phyloP scores from a whole-genome alignment of 306 rosid genomes.

The Elaeagnus macrophylla region DNA sequence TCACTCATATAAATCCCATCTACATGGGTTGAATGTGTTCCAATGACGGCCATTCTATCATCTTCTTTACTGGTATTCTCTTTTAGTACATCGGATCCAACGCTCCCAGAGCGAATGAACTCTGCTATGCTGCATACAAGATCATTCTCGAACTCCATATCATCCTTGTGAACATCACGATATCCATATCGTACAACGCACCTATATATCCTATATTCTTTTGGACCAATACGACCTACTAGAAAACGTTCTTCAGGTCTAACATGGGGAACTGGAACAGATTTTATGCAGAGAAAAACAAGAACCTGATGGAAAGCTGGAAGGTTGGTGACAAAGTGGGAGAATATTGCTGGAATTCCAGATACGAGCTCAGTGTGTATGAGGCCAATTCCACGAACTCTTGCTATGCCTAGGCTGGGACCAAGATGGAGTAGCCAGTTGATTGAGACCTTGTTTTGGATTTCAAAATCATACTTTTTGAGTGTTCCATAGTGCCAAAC shows the following conservation, averaged over 20 bases:
- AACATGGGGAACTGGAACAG: slow-evolving; percentile 75
- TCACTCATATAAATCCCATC: slow-evolving; percentile 36
- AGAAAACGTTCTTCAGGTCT: slow-evolving; percentile 72
- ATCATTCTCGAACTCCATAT: slow-evolving; percentile 72
- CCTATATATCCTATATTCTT: slow-evolving; percentile 55
- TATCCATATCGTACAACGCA: slow-evolving; percentile 90
- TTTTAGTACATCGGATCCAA: slow-evolving; percentile 3
- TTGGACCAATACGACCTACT: slow-evolving; percentile 70
- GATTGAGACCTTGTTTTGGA: slow-evolving; percentile 83
- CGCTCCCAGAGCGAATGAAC: slow-evolving; percentile 48
- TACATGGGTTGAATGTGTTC: slow-evolving; percentile 48
- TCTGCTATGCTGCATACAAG: slow-evolving; percentile 81
- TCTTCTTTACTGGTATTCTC: slow-evolving; percentile 31
- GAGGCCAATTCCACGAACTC: slow-evolving; percentile 83
- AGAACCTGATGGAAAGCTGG: slow-evolving; percentile 94
- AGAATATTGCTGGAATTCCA: slow-evolving; percentile 85
- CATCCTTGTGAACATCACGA: slow-evolving; percentile 74
- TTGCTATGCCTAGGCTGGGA: slow-evolving; percentile 69
- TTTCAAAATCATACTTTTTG: slow-evolving; percentile 69
- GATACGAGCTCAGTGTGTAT: slow-evolving; percentile 77
- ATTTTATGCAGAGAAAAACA: slow-evolving; percentile 89
- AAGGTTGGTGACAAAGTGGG: slow-evolving; percentile 88
- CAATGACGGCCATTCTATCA: slow-evolving; percentile 54
- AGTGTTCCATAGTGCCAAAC: slow-evolving; percentile 87
- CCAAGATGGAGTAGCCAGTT: slow-evolving; percentile 75